Conservation (phyloP, 1,284 basidiomycete species). For the Amylostereum chailletii region DNA sequence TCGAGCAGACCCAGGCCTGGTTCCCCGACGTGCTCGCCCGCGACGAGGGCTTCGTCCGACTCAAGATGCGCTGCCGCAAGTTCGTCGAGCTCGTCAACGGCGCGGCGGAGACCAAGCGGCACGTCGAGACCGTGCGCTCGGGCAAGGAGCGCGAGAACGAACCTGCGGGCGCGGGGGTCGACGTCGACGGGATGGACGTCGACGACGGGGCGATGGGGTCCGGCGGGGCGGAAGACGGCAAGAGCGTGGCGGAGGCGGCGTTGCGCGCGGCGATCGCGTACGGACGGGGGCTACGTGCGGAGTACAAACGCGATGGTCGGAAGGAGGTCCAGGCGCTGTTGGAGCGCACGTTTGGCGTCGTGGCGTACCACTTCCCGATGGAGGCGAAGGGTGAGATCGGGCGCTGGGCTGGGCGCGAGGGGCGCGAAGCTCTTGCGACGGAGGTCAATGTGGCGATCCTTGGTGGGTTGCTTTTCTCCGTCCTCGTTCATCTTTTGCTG, state of each 20-base stretch:
- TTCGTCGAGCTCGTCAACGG: conserved; percentile 60
- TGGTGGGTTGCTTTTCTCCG: conserved; percentile 37
- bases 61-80: conserved; percentile 73
- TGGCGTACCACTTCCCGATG: conserved; percentile 69
- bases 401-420: conserved; percentile 57
- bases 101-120: conserved; percentile 16
- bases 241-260: conserved; percentile 33
- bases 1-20: conserved; percentile 41
- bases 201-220: conserved; percentile 23
- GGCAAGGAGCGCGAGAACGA: not conserved
- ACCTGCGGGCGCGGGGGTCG: conserved; percentile 12
- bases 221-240: conserved; percentile 10
- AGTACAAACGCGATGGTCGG: conserved; percentile 54
- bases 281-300: conserved; percentile 58
- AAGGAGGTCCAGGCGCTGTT: conserved; percentile 56
- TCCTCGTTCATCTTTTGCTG: conserved; percentile 1
- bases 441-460: conserved; percentile 77
- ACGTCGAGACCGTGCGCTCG: conserved; percentile 8
- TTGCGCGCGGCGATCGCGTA: conserved; percentile 59
- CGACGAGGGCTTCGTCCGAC: conserved; percentile 57
- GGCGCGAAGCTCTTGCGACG: conserved; percentile 57
- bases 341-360: conserved; percentile 65
- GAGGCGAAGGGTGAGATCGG: conserved; percentile 53
- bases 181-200: conserved; percentile 33
- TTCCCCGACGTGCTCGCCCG: conserved; percentile 59